Base-by-base conservation (phyloP, 257 asterid species). In the Coffea canephora region DNA sequence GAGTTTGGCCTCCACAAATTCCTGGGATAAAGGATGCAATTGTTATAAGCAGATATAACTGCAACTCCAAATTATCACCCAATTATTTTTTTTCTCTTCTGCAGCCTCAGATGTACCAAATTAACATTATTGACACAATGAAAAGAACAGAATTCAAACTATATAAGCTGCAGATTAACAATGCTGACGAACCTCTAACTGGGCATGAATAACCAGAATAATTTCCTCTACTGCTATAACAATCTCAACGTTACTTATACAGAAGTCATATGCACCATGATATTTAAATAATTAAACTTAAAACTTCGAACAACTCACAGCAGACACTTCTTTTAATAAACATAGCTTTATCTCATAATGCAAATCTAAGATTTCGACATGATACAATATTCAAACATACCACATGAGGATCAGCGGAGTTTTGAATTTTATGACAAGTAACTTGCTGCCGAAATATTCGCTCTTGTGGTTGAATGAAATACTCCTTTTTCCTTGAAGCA, bases 401-500 rank as follows among this genome's bases (percentile, higher is more conserved):
- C 97, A 68, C 64, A 70, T 18, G 65, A 50, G 75, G 75, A 74
- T 75, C 55, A 72, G 16, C 62, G 18, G 83, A 75, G 74, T 87
- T 90, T 71, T 73, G 83, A 75, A 73, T 67, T 84, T 81, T 87
- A 80, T 70, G 81, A 27, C 81, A 90, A 73, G 78, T 57, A 80
- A 81, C 83, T 82, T 86, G 86, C 52, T 65, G 77, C 57, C 80
- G 61, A 83, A 77, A 61, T 46, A 77, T 72, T 46, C 79, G 67
- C 41, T 82, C 88, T 43, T 79, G 76, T 36, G 80, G 80, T 74
- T 76, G 81, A 74, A 82, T 67, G 62, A 75, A 83, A 76, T 23
- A 78, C 48, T 36, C 82, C 8, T 48, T 82, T 70, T 83, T 88
- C 86, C 85, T 87, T 49, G 90, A 73, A 87, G 89, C 49, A 83